A percentile compares a stretch with the other conserved stretches of the same genome.
Conservation (phyloP, 768 basidiomycete genomes). For the Termitomyces sp. region DNA sequence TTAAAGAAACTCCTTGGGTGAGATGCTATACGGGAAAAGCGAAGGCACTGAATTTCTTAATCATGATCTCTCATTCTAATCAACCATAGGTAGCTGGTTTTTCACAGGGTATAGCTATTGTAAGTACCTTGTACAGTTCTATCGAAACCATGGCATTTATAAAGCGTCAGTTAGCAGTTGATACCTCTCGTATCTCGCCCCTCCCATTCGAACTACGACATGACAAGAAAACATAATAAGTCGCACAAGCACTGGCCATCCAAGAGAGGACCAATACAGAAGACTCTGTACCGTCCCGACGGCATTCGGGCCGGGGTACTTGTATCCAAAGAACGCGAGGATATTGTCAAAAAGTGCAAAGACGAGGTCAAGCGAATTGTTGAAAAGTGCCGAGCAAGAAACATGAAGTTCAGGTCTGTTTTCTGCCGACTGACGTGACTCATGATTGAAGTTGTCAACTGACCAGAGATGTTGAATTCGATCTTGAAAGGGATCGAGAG, state of each 20-base stretch:
- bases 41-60: neutral
- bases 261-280: too few relatives aligned
- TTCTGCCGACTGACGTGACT: neutral
- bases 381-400: conserved; percentile 37
- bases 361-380: conserved; percentile 39
- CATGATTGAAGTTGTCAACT: neutral
- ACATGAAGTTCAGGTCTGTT: conserved; percentile 43
- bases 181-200: neutral
- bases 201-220: neutral
- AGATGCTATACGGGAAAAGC: too few relatives aligned
- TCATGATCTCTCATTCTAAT: too few relatives aligned
- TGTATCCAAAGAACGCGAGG: conserved; percentile 38
- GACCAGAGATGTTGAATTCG: conserved; percentile 28
- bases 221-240: neutral
- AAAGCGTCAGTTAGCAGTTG: neutral
- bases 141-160: neutral
- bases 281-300: neutral
- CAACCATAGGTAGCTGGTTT: too few relatives aligned
- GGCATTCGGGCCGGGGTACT: conserved; percentile 25
- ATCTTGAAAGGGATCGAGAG: conserved; percentile 45
- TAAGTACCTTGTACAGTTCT: neutral
- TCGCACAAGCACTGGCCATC: too few relatives aligned
- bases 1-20: too few relatives aligned
- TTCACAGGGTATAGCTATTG: neutral
- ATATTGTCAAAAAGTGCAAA: conserved; percentile 40